Percentiles rank a stretch among this genome's conserved stretches.
phyloP scores from a whole-genome alignment of 1,284 basidiomycete species.

The Pseudozyma sp. region DNA sequence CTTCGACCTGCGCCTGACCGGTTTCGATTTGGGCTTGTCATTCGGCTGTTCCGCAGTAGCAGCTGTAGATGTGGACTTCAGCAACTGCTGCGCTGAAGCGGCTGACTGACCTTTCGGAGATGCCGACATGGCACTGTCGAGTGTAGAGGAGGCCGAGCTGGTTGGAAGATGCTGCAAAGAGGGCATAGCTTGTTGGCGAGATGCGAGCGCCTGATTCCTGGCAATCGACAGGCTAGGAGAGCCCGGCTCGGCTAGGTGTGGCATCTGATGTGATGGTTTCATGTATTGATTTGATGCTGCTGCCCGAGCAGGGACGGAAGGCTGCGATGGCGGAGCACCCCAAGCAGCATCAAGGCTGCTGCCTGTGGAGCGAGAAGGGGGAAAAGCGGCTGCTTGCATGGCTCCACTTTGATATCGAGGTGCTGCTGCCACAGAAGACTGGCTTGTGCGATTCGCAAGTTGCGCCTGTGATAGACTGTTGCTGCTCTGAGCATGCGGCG shows the following conservation, averaged over 20 bases:
- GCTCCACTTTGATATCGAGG: not conserved
- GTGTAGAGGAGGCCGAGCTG: slow-evolving; percentile 22
- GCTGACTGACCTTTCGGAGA: slow-evolving; percentile 8
- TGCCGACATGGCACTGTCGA: slow-evolving; percentile 35
- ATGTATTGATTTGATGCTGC: slow-evolving; percentile 1
- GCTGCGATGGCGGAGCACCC: slow-evolving; percentile 11
- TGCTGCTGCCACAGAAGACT: not conserved
- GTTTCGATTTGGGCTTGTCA: slow-evolving; percentile 12
- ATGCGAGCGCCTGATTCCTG: slow-evolving; percentile 12
- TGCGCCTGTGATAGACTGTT: not conserved
- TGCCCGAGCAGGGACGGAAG: slow-evolving; percentile 2
- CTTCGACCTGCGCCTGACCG: slow-evolving; percentile 15
- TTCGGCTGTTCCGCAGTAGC: slow-evolving; percentile 16
- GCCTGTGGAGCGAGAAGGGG: slow-evolving; percentile 13
- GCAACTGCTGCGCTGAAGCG: not conserved
- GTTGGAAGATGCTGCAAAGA: slow-evolving; percentile 2
- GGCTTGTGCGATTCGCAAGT: not conserved
- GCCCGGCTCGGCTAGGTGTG: slow-evolving; percentile 21
- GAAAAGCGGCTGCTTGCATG: slow-evolving; percentile 3
- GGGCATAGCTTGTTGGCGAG: slow-evolving; percentile 13
- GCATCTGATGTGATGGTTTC: slow-evolving; percentile 11
- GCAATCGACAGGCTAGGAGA: slow-evolving; percentile 36
- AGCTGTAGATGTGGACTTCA: not conserved
- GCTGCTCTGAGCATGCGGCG: slow-evolving; percentile 4
- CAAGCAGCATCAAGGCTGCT: slow-evolving; percentile 41